These are phyloP conservation scores for Dictyostelium brefeldianum DNA, from an alignment of 78 protist genomes.

Conservation along the genomic window DNA sequence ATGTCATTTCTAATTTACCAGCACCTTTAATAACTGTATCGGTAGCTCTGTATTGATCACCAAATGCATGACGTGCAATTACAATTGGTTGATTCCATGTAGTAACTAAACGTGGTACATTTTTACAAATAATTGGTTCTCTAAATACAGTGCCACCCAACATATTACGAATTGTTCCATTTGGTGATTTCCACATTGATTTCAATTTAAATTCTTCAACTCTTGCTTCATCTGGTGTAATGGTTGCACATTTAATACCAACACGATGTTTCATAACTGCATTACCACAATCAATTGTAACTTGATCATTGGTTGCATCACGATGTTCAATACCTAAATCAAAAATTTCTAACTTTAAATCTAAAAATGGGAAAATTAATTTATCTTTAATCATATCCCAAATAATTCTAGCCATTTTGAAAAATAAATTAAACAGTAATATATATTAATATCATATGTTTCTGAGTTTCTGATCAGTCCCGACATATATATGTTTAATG, in stretches of 20 bases:
- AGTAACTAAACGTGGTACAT: conserved; percentile 94
- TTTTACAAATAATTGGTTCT: conserved; percentile 94
- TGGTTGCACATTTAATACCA: conserved; percentile 98
- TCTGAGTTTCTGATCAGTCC: too few relatives aligned
- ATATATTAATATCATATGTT: too few relatives aligned
- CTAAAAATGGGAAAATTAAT: conserved; percentile 77
- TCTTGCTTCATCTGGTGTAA: conserved; percentile 96
- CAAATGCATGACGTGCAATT: conserved; percentile 96
- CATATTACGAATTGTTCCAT: conserved; percentile 98
- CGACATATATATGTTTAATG: too few relatives aligned
- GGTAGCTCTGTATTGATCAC: conserved; percentile 95
- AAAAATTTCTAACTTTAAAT: conserved; percentile 75
- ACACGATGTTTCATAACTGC: conserved; percentile 93
- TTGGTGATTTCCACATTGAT: conserved; percentile 96
- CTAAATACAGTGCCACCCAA: conserved; percentile 98
- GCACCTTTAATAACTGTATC: conserved; percentile 88
- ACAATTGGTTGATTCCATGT: conserved; percentile 94
- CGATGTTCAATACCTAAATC: conserved; percentile 89
- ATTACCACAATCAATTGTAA: conserved; percentile 91
- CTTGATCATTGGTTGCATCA: conserved; percentile 90
- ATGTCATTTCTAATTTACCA: conserved; percentile 82
- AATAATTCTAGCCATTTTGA: too few relatives aligned
- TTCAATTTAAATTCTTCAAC: conserved; percentile 91
- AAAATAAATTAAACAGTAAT: too few relatives aligned
- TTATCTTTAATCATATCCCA: conserved; percentile 95